Evolutionary conservation across 768 basidiomycete species (phyloP).

Genomic region (Austroboletus eburneus): DNA sequence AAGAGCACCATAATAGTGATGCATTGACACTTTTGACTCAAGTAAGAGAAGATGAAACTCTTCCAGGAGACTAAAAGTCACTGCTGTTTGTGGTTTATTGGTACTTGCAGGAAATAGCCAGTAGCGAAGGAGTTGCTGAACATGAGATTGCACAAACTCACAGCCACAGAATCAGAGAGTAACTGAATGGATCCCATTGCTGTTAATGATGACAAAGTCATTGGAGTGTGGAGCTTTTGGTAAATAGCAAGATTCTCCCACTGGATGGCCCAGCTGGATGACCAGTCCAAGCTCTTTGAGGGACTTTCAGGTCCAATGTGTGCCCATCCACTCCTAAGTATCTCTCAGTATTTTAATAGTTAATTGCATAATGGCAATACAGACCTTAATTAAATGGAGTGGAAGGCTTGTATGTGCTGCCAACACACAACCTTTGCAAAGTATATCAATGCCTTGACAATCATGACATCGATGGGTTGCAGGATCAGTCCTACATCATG

Average conservation of each 20-base stretch:
- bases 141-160: background rate
- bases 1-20: constrained; percentile 30
- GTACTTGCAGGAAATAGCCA: constrained; percentile 31
- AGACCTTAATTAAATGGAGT: background rate
- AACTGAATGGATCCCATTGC: background rate
- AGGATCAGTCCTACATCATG: background rate
- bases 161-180: background rate
- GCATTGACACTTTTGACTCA: constrained; percentile 27
- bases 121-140: constrained; percentile 14
- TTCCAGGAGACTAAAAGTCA: background rate
- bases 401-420: background rate
- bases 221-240: background rate
- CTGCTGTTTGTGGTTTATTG: constrained; percentile 22
- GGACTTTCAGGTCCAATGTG: background rate
- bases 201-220: background rate
- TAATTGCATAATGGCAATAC: background rate
- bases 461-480: background rate
- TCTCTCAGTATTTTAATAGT: background rate
- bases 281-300: background rate
- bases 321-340: background rate
- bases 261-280: background rate
- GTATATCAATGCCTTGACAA: background rate
- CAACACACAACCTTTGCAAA: background rate
- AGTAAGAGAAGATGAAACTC: constrained; percentile 5
- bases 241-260: background rate